A percentile compares a stretch with the other conserved stretches of the same genome.
Conservation (phyloP, 768 basidiomycete species). For the Steccherinum ochraceum region DNA sequence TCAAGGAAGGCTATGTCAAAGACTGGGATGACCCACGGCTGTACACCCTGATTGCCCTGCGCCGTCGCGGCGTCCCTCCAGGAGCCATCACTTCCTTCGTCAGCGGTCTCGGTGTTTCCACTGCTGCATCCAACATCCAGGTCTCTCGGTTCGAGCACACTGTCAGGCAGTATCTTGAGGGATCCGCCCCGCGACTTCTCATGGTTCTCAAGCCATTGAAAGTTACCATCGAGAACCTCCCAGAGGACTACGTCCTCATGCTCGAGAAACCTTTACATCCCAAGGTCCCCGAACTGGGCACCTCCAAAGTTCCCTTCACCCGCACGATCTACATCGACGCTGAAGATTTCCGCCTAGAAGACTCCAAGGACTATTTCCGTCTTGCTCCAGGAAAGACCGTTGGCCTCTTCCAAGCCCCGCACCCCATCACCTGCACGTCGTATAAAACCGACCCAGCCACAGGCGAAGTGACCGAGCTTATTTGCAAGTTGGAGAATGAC, state of each 20-base stretch:
- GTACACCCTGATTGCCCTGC: slow-evolving; percentile 93
- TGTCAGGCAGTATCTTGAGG: slow-evolving; percentile 86
- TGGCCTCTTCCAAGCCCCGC: slow-evolving; percentile 88
- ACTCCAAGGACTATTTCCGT: slow-evolving; percentile 94
- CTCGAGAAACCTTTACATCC: slow-evolving; percentile 93
- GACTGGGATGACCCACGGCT: slow-evolving; percentile 98
- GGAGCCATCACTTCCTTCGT: slow-evolving; percentile 93
- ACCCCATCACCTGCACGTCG: slow-evolving; percentile 90
- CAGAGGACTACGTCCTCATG: slow-evolving; percentile 76
- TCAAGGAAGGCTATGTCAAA: slow-evolving; percentile 74
- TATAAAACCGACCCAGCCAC: slow-evolving; percentile 70
- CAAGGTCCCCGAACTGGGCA: slow-evolving; percentile 84
- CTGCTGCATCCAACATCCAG: slow-evolving; percentile 76
- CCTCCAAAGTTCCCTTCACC: slow-evolving; percentile 77
- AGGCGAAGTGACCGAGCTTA: slow-evolving; percentile 72
- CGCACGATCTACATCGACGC: slow-evolving; percentile 86
- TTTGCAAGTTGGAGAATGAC: slow-evolving; percentile 72
- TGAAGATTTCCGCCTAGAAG: slow-evolving; percentile 88
- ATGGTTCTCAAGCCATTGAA: slow-evolving; percentile 91
- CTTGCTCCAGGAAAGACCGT: slow-evolving; percentile 97
- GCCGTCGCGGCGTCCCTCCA: slow-evolving; percentile 94
- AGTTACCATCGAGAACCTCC: slow-evolving; percentile 85
- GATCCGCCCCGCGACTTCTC: slow-evolving; percentile 77
- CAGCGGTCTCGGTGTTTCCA: slow-evolving; percentile 90
- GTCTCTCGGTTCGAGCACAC: slow-evolving; percentile 84